Percentiles rank a stretch among this genome's conserved stretches.
phyloP scores from a whole-genome alignment of 352 stramenopile species.

The Pythium aphanidermatum region DNA sequence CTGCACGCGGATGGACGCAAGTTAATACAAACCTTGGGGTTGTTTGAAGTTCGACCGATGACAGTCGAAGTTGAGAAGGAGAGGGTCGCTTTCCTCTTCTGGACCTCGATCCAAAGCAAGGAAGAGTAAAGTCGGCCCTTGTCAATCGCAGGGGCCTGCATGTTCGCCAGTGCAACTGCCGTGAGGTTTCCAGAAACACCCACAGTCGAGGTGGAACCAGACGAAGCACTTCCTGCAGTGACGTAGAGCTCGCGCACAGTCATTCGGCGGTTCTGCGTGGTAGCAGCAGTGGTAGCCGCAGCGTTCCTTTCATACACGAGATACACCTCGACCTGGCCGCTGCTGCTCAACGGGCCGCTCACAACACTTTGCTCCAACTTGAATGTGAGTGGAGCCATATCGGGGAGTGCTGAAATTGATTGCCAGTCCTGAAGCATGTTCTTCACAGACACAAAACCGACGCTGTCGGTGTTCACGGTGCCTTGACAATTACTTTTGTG shows the following conservation, averaged over 20 bases:
- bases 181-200: conserved; percentile 23
- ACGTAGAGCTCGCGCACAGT: conserved; percentile 39
- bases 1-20: conserved; percentile 44
- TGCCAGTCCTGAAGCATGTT: conserved; percentile 45
- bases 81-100: conserved; percentile 56
- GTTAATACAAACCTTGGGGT: conserved; percentile 68
- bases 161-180: conserved; percentile 51
- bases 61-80: conserved; percentile 76
- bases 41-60: conserved; percentile 46
- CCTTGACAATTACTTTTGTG: conserved; percentile 34
- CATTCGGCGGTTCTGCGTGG: neutral
- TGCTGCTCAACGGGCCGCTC: conserved; percentile 28
- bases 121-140: conserved; percentile 55
- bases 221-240: conserved; percentile 18
- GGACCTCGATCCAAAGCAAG: conserved; percentile 63
- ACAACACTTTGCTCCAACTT: conserved; percentile 54
- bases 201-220: conserved; percentile 11
- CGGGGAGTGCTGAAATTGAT: conserved; percentile 40
- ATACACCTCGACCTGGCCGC: conserved; percentile 32
- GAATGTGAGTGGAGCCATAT: conserved; percentile 48
- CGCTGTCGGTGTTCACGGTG: conserved; percentile 23
- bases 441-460: conserved; percentile 65
- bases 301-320: conserved; percentile 52
- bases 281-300: conserved; percentile 6
- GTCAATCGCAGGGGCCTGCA: conserved; percentile 39